Evolutionary conservation across 495 filamentous ascomycete genomes (phyloP), one percentile per base, ranked within the genome.

Genomic region (Hypoxylon subgilvum): DNA sequence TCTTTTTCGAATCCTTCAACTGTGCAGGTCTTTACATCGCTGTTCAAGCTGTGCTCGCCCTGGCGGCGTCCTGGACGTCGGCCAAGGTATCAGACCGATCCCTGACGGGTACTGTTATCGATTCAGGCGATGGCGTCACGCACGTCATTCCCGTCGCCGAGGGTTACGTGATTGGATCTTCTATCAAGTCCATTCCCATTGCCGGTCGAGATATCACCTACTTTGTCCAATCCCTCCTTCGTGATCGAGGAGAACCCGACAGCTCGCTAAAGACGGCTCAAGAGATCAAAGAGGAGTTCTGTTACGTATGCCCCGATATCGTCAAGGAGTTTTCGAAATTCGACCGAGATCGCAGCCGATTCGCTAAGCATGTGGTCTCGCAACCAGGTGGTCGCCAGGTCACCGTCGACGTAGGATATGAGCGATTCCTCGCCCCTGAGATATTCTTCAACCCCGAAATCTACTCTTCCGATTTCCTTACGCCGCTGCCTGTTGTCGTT

Each of bases 361-460:
- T 98, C 80, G 75, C 86, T 56, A 92, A 96, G 74, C 92, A 97
- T 73, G 85, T 85, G 16, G 90, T 96, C 12, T 86, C 83, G 27
- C 84, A 93, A 39, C 90, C 90, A n/a, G 92, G 92, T 58, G 94
- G 94, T 36, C 85, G 87, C 55, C 87, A 86, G 56, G 85, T 92
- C 7, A 84, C 77, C 12, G 90, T 98, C 28, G 94, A 98, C 69
- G 88, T 98, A 28, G 94, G 94, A 32, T 98, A 98, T 75, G 94
- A 98, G 71, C 90, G 94, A 28, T 98, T 98, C 82, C 82, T 98
- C 32, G 94, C 94, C 2, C 94, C 94, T 35, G 94, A 98, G 73
- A 98, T 98, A 61, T 98, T 97, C 80, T 98, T 98, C 82, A 98
- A 97, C 74, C 94, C 94, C 27, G 94, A 98, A 79, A 97, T 97